Evolutionary conservation across 2,329 filamentous ascomycete genomes (phyloP).

Genomic region (Penicillium crustosum): DNA sequence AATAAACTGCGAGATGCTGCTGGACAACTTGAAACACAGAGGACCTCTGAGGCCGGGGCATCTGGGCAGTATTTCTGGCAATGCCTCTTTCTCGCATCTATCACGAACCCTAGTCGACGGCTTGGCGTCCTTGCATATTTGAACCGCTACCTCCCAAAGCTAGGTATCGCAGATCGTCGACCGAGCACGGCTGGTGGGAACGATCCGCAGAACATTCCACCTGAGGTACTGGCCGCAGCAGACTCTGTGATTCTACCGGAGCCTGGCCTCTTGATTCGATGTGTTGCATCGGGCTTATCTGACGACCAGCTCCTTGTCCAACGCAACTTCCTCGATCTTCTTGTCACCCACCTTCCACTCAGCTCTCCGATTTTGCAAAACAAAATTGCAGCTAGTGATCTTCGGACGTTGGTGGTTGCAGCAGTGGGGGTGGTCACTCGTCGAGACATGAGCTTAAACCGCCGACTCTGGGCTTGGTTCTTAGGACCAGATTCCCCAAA

Average conservation of each 20-base stretch:
- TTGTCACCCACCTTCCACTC: conserved; percentile 86
- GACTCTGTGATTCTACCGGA: conserved; percentile 67
- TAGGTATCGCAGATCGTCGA: conserved; percentile 51
- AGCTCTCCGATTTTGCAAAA: conserved; percentile 78
- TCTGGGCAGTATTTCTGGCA: conserved; percentile 96
- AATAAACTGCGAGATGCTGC: conserved; percentile 69
- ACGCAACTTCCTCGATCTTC: conserved; percentile 85
- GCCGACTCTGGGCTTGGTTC: conserved; percentile 94
- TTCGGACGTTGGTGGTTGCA: conserved; percentile 77
- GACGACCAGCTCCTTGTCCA: conserved; percentile 92
- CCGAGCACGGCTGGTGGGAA: conserved; percentile 31
- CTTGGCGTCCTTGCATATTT: conserved; percentile 87
- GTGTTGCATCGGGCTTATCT: conserved; percentile 83
- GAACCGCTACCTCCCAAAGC: conserved; percentile 71
- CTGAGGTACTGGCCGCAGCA: conserved; percentile 39
- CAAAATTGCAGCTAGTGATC: conserved; percentile 69
- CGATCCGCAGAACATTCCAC: conserved; percentile 24
- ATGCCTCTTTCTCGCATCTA: conserved; percentile 89
- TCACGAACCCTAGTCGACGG: conserved; percentile 82
- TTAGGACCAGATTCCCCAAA: conserved; percentile 69
- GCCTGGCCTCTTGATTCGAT: conserved; percentile 83
- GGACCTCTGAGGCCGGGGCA: conserved; percentile 54
- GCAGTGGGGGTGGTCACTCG: conserved; percentile 84
- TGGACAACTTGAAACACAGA: conserved; percentile 53
- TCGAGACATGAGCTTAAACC: conserved; percentile 94